Evolutionary conservation across 2,329 filamentous ascomycete species (phyloP).

Genomic region (Tolypocladium tropicale): DNA sequence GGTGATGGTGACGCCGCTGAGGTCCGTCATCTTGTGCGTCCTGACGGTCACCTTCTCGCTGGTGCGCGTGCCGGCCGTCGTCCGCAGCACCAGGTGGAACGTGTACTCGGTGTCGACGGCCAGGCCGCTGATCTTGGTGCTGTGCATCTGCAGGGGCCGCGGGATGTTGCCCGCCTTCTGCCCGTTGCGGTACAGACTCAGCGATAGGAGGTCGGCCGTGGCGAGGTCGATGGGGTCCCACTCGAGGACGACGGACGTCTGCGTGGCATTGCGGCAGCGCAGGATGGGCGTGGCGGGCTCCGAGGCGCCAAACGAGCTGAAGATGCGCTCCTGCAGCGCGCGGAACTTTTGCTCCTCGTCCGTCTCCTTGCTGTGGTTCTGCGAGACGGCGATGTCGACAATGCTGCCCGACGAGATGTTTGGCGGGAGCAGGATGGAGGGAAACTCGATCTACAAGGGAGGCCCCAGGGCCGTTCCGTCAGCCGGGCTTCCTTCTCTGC

Average conservation of each 20-base stretch:
- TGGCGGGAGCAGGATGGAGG: constrained; percentile 88
- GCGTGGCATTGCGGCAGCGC: constrained; percentile 91
- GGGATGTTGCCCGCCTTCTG: constrained; percentile 96
- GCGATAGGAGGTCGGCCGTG: constrained; percentile 79
- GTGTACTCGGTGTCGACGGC: constrained; percentile 95
- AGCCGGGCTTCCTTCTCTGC: background rate
- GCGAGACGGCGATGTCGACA: constrained; percentile 90
- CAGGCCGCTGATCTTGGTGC: constrained; percentile 92
- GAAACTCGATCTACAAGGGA: constrained; percentile 78
- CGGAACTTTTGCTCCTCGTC: constrained; percentile 68
- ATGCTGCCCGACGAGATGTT: constrained; percentile 95
- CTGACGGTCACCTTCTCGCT: constrained; percentile 77
- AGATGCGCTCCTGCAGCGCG: constrained; percentile 80
- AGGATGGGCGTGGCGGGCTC: constrained; percentile 70
- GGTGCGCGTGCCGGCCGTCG: constrained; percentile 75
- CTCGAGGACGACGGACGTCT: constrained; percentile 96
- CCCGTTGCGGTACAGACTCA: constrained; percentile 89
- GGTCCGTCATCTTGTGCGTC: constrained; percentile 97
- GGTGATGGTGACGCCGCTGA: constrained; percentile 91
- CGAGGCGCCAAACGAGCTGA: constrained; percentile 70
- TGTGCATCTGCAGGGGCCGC: constrained; percentile 73
- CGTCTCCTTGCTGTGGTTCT: constrained; percentile 72
- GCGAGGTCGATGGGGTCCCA: constrained; percentile 94
- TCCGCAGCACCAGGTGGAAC: constrained; percentile 87
- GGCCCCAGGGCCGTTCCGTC: constrained; percentile 9